Evolutionary conservation across 192 early-diverging fungal species (phyloP).

Genomic region (Backusella westeae): DNA sequence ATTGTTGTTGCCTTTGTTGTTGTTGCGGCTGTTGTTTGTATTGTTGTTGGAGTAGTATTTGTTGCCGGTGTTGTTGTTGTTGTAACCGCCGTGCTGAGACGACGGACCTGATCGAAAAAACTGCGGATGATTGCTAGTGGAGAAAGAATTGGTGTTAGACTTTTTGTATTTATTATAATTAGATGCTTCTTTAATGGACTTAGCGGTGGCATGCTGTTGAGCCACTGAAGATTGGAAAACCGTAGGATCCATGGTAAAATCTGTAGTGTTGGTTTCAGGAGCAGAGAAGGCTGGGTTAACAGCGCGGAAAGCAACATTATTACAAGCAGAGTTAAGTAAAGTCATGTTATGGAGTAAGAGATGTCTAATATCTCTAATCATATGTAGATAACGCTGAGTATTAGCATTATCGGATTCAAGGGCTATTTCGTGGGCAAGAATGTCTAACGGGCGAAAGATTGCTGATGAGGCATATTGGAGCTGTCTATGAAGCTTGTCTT

Average conservation of each 20-base stretch:
- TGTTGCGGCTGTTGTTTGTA: too few relatives aligned
- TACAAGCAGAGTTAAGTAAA: not conserved
- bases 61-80: too few relatives aligned
- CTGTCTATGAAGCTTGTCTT: not conserved
- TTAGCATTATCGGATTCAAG: not conserved
- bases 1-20: too few relatives aligned
- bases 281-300: not conserved
- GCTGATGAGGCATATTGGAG: not conserved
- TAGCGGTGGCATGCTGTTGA: not conserved
- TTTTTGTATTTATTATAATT: not conserved
- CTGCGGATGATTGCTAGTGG: too few relatives aligned
- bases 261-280: not conserved
- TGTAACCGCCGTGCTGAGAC: too few relatives aligned
- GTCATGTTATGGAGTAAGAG: not conserved
- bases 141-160: not conserved
- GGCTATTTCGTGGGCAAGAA: not conserved
- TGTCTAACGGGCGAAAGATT: not conserved
- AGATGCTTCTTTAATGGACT: not conserved
- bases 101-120: too few relatives aligned
- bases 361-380: not conserved
- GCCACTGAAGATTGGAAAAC: not conserved
- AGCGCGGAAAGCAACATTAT: not conserved
- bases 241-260: not conserved
- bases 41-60: too few relatives aligned
- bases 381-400: not conserved